Conservation (phyloP, 345 rosid species). For the Arabis hirsuta region DNA sequence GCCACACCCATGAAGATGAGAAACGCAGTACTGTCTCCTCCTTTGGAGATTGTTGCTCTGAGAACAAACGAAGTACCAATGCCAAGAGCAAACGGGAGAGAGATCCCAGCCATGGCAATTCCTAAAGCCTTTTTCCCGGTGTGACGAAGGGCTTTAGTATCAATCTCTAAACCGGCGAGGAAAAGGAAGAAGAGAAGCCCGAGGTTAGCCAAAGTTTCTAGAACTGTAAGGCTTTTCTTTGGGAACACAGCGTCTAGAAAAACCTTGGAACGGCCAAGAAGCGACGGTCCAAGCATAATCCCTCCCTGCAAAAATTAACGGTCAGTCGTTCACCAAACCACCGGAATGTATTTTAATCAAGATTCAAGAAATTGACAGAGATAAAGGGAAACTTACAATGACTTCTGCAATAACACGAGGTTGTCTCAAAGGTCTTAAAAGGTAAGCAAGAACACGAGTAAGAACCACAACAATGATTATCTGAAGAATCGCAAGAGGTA, state of each 20-base stretch:
- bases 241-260: slow-evolving; percentile 64
- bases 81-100: slow-evolving; percentile 68
- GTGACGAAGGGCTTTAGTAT: slow-evolving; percentile 53
- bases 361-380: neutral
- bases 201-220: slow-evolving; percentile 74
- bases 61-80: slow-evolving; percentile 63
- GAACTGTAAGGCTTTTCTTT: slow-evolving; percentile 58
- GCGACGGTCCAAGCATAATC: slow-evolving; percentile 79
- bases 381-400: slow-evolving; percentile 49
- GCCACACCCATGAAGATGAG: slow-evolving; percentile 90
- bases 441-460: slow-evolving; percentile 67
- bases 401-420: slow-evolving; percentile 91
- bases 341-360: neutral
- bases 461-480: slow-evolving; percentile 64
- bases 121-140: slow-evolving; percentile 68
- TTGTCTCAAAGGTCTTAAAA: slow-evolving; percentile 67
- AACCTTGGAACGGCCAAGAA: slow-evolving; percentile 57
- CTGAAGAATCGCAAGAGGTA: slow-evolving; percentile 77
- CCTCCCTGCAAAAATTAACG: slow-evolving; percentile 60
- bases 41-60: slow-evolving; percentile 54
- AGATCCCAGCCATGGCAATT: slow-evolving; percentile 70
- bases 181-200: slow-evolving; percentile 78
- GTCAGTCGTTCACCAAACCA: neutral
- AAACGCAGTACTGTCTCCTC: slow-evolving; percentile 52
- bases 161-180: slow-evolving; percentile 75